Conservation (phyloP, 2,329 filamentous ascomycete species). For the Pseudogymnoascus pannorum region DNA sequence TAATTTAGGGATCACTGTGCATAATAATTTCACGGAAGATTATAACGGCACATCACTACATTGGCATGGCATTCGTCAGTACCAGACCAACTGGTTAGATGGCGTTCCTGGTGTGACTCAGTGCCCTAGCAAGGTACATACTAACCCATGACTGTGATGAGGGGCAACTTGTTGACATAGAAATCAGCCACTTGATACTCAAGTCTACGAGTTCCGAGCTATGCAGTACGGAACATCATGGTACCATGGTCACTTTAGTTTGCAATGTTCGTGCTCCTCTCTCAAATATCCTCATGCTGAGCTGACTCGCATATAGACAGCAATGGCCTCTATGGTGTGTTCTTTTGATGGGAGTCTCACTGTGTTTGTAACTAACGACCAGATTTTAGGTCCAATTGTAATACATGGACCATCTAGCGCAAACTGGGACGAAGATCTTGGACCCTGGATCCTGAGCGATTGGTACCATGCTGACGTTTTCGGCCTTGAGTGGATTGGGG, state of each 20-base stretch:
- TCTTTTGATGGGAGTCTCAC: no score
- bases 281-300: no score
- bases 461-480: conserved; percentile 24
- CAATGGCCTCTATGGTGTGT: no score
- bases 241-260: conserved; percentile 53
- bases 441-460: conserved; percentile 36
- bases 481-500: no score
- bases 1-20: conserved; percentile 26
- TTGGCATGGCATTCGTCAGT: conserved; percentile 41
- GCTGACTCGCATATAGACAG: no score
- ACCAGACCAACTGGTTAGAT: conserved; percentile 35
- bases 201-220: conserved; percentile 26
- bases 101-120: conserved; percentile 45
- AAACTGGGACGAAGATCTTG: conserved; percentile 58
- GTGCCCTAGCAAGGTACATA: conserved; percentile 43
- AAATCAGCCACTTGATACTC: conserved; percentile 35
- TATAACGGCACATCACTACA: conserved; percentile 41
- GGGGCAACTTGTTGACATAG: no score
- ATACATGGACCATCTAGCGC: conserved; percentile 52
- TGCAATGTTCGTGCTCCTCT: no score
- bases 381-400: conserved; percentile 52
- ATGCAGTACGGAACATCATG: conserved; percentile 42
- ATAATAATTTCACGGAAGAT: conserved; percentile 27
- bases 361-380: conserved; percentile 33
- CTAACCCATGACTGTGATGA: no score